Evolutionary conservation across 805 yeast genomes (phyloP).

Genomic region (Wickerhamiella galacta): DNA sequence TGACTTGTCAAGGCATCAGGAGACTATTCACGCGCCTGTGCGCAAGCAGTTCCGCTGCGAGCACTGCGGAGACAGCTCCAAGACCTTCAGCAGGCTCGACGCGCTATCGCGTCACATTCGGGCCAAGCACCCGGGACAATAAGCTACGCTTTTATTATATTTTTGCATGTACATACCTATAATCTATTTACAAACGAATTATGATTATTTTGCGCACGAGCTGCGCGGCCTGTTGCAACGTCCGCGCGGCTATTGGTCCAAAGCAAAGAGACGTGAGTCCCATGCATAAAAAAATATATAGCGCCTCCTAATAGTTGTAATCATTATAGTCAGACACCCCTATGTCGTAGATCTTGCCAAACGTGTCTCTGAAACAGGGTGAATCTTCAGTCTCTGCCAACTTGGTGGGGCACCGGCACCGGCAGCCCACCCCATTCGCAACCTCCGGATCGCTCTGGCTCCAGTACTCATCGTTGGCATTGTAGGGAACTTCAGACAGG

Average conservation of each 20-base stretch:
- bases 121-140: slow-evolving; percentile 53
- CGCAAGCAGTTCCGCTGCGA: slow-evolving; percentile 75
- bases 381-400: slow-evolving; percentile 1
- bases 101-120: slow-evolving; percentile 87
- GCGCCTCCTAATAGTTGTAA: too few relatives aligned
- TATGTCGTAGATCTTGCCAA: too few relatives aligned
- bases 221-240: too few relatives aligned
- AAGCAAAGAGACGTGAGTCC: too few relatives aligned
- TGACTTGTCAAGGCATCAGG: slow-evolving; percentile 88
- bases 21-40: slow-evolving; percentile 82
- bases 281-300: too few relatives aligned
- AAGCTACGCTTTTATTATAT: background rate
- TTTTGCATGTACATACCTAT: slow-evolving; percentile 1
- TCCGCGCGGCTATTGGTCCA: too few relatives aligned
- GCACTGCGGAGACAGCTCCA: slow-evolving; percentile 61
- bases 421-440: slow-evolving; percentile 55
- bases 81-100: slow-evolving; percentile 86
- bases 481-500: slow-evolving; percentile 23
- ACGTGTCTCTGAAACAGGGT: background rate
- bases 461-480: slow-evolving; percentile 26
- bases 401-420: slow-evolving; percentile 45
- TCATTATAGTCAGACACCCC: too few relatives aligned
- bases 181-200: too few relatives aligned
- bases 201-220: too few relatives aligned
- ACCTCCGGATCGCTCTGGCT: slow-evolving; percentile 23